A percentile compares a stretch with the other conserved stretches of the same genome.
These are phyloP conservation scores for Salmacisia buchloeana DNA, from an alignment of 1,284 basidiomycete species.

Conservation along the genomic window DNA sequence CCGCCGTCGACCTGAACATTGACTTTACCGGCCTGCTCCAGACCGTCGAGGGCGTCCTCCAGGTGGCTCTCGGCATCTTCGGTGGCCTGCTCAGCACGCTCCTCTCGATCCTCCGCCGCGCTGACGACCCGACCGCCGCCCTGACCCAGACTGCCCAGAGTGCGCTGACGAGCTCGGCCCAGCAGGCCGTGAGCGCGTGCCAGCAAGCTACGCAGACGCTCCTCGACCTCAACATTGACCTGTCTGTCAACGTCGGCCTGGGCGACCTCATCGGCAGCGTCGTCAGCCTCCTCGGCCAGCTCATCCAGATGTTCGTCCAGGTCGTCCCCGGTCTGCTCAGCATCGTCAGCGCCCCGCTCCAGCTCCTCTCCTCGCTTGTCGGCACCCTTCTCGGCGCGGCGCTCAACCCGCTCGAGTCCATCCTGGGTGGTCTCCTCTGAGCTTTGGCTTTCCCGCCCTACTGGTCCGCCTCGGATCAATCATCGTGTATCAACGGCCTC, in stretches of 20 bases:
- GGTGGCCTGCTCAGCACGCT: neutral
- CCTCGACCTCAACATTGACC: constrained; percentile 33
- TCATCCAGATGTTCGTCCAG: constrained; percentile 25
- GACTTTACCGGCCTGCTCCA: neutral
- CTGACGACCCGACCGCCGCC: neutral
- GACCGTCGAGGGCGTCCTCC: neutral
- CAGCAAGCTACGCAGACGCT: constrained; percentile 13
- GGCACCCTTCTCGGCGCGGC: too few relatives aligned
- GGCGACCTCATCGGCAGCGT: constrained; percentile 39
- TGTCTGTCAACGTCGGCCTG: constrained; percentile 28
- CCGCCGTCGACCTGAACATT: neutral
- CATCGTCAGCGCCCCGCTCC: neutral
- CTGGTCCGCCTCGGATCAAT: too few relatives aligned
- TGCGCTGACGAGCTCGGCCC: too few relatives aligned
- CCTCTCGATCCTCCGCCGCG: neutral
- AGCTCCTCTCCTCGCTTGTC: constrained; percentile 9
- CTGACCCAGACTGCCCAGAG: neutral
- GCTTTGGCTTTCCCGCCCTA: too few relatives aligned
- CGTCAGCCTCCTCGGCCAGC: constrained; percentile 27
- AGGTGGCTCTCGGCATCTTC: neutral
- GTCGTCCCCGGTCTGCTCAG: constrained; percentile 23
- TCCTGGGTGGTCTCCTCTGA: too few relatives aligned
- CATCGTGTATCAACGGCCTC: too few relatives aligned
- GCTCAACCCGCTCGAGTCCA: too few relatives aligned
- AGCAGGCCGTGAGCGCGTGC: neutral